These are phyloP conservation scores for Xerocomus minutiporus DNA, from an alignment of 1,284 basidiomycete genomes.

Conservation along the genomic window DNA sequence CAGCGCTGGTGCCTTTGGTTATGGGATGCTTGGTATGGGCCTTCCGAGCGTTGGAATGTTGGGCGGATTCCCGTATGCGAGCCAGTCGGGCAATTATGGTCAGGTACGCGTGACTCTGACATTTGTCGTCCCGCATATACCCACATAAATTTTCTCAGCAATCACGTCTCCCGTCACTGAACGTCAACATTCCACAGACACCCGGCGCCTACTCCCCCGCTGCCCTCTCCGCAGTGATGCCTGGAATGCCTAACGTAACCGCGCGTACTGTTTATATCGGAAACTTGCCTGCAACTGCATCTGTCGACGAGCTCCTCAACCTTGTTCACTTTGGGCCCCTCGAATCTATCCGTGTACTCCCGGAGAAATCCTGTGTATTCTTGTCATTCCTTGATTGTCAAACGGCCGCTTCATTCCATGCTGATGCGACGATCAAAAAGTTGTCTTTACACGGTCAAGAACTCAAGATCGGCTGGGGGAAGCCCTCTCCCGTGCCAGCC, in stretches of 20 bases:
- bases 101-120: slow-evolving; percentile 42
- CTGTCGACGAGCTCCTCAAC: slow-evolving; percentile 95
- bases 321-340: slow-evolving; percentile 97
- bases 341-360: slow-evolving; percentile 91
- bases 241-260: slow-evolving; percentile 57
- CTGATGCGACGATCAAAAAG: slow-evolving; percentile 92
- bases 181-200: slow-evolving; percentile 53
- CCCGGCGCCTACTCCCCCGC: slow-evolving; percentile 70
- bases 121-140: slow-evolving; percentile 1
- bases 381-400: slow-evolving; percentile 91
- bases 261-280: slow-evolving; percentile 97
- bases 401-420: slow-evolving; percentile 91
- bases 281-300: slow-evolving; percentile 92
- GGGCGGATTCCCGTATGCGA: slow-evolving; percentile 64
- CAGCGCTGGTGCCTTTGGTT: slow-evolving; percentile 48
- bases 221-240: slow-evolving; percentile 60
- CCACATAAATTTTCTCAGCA: slow-evolving; percentile 42
- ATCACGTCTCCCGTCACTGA: slow-evolving; percentile 58
- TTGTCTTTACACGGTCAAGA: slow-evolving; percentile 87
- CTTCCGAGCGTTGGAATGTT: slow-evolving; percentile 65
- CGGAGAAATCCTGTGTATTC: slow-evolving; percentile 97
- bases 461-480: slow-evolving; percentile 95
- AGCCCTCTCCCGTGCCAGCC: slow-evolving; percentile 81
- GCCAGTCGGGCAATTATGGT: slow-evolving; percentile 62
- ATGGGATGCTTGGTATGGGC: slow-evolving; percentile 74